Evolutionary conservation across 805 yeast genomes (phyloP).

Genomic region (Metschnikowia kunwiensis): DNA sequence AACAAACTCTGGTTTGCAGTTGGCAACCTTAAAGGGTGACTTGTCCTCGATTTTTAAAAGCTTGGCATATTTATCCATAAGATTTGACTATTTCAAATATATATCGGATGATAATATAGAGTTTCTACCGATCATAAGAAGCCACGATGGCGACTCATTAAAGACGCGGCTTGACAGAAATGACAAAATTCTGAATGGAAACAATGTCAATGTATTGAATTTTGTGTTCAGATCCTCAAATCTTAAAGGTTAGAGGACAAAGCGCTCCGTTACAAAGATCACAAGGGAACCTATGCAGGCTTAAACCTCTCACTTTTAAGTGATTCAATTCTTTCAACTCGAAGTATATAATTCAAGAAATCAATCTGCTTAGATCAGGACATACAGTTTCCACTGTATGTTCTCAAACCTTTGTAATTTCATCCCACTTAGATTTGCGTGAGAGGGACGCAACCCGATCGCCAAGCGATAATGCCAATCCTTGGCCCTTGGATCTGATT

Average conservation of each 20-base stretch:
- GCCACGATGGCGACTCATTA: constrained; percentile 13
- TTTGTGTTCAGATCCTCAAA: constrained; percentile 5
- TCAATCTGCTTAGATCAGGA: too few relatives aligned
- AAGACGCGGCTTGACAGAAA: background rate
- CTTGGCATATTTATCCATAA: constrained; percentile 5
- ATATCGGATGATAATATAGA: constrained; percentile 12
- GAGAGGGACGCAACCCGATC: constrained; percentile 88
- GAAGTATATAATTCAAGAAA: too few relatives aligned
- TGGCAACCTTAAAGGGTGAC: constrained; percentile 13
- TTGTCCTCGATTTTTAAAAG: constrained; percentile 15
- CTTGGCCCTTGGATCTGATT: constrained; percentile 97
- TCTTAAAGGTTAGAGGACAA: background rate
- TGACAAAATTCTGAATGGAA: background rate
- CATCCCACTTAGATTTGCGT: constrained; percentile 35
- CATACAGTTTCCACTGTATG: too few relatives aligned
- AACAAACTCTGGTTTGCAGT: constrained; percentile 8
- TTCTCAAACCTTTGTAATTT: constrained; percentile 15
- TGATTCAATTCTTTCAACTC: too few relatives aligned
- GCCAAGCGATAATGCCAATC: constrained; percentile 90
- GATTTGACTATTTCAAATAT: constrained; percentile 6
- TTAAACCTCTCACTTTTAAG: too few relatives aligned
- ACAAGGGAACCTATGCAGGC: too few relatives aligned
- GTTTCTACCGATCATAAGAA: constrained; percentile 10
- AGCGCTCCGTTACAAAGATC: too few relatives aligned
- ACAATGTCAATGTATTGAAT: constrained; percentile 2